These are phyloP conservation scores for Astraeus odoratus DNA, from an alignment of 768 basidiomycete genomes.

Conservation along the genomic window DNA sequence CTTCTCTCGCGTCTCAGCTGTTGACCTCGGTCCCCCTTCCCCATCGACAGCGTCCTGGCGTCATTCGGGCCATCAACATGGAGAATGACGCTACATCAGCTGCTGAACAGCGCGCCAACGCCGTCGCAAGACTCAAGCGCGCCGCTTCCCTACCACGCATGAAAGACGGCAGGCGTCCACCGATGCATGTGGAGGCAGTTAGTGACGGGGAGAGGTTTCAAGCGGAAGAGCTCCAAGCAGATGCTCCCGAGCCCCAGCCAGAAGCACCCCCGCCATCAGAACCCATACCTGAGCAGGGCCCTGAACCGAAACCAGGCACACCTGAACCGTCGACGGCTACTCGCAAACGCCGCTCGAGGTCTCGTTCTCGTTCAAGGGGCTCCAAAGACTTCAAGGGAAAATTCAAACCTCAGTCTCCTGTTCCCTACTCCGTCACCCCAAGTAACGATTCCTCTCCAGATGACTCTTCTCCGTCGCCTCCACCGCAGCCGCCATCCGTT, in stretches of 20 bases:
- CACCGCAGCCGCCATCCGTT: constrained; percentile 24
- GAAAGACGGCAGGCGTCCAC: constrained; percentile 85
- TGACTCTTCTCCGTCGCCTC: constrained; percentile 31
- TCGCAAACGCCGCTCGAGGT: constrained; percentile 66
- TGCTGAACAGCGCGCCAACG: constrained; percentile 78
- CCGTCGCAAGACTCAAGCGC: constrained; percentile 85
- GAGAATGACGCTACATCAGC: constrained; percentile 35
- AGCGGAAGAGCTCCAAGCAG: constrained; percentile 30
- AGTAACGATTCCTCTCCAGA: constrained; percentile 72
- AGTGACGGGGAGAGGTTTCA: constrained; percentile 71
- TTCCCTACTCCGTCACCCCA: constrained; percentile 36
- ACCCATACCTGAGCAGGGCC: constrained; percentile 5
- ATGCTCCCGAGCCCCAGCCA: constrained; percentile 4
- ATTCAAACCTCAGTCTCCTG: constrained; percentile 40
- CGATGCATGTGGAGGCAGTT: constrained; percentile 77
- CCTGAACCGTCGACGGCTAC: constrained; percentile 37
- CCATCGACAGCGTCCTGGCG: constrained; percentile 6
- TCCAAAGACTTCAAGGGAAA: constrained; percentile 71
- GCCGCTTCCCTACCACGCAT: constrained; percentile 88
- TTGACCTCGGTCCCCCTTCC: background rate
- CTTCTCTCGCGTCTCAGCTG: background rate
- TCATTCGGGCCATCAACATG: constrained; percentile 12
- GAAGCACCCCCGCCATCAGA: constrained; percentile 9
- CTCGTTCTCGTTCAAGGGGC: constrained; percentile 51
- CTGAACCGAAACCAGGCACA: constrained; percentile 17